phyloP scores from a whole-genome alignment of 768 basidiomycete genomes.

The Leccinum uliginosum region DNA sequence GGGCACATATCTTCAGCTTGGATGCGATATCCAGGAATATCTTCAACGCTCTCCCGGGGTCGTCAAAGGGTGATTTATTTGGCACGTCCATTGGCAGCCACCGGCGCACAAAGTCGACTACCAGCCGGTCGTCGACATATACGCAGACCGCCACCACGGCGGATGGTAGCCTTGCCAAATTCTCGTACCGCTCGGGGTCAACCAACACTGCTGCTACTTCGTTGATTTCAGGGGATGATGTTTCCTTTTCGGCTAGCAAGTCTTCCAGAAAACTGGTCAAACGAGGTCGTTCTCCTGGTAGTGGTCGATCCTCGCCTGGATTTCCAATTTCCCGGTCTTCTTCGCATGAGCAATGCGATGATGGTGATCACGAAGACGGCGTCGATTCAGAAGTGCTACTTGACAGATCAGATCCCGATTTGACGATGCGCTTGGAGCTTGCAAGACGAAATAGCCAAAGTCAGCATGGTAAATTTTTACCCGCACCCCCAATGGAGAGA shows the following conservation, averaged over 20 bases:
- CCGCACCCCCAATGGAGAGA: constrained; percentile 39
- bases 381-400: constrained; percentile 37
- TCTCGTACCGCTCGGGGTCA: constrained; percentile 68
- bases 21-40: constrained; percentile 89
- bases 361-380: constrained; percentile 43
- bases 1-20: constrained; percentile 82
- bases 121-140: constrained; percentile 68
- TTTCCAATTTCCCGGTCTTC: constrained; percentile 38
- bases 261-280: constrained; percentile 43
- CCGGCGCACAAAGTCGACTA: constrained; percentile 57
- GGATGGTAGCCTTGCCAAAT: constrained; percentile 66
- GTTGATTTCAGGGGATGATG: constrained; percentile 58
- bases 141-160: constrained; percentile 66
- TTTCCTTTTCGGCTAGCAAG: constrained; percentile 42
- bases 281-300: constrained; percentile 43
- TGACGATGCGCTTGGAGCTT: constrained; percentile 73
- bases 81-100: constrained; percentile 66
- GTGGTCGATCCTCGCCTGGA: constrained; percentile 32
- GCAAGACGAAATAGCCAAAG: constrained; percentile 82
- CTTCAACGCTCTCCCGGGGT: constrained; percentile 68
- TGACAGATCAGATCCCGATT: constrained; percentile 71
- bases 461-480: constrained; percentile 50
- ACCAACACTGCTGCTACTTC: constrained; percentile 62
- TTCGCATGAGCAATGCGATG: constrained; percentile 39
- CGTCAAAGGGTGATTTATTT: constrained; percentile 71